Base-by-base conservation (phyloP, 2,329 filamentous ascomycete genomes). In the Fusarium phyllophilum region DNA sequence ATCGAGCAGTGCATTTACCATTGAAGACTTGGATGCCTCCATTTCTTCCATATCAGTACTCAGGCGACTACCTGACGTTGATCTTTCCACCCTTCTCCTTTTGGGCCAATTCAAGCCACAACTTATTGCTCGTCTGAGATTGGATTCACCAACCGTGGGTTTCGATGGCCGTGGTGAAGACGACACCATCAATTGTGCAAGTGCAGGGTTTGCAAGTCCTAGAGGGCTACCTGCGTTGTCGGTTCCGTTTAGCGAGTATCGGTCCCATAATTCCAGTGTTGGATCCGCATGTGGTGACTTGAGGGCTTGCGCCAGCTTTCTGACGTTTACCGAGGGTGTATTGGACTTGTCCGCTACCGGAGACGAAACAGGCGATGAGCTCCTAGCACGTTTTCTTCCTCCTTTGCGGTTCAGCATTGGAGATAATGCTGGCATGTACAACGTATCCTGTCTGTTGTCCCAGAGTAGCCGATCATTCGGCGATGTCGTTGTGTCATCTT, bases 251-350 rank as follows among this genome's bases (percentile, higher is more conserved):
- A 90, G 82, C 42, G 92, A 89, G 79, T 94, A 94, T 59, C 92
- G 90, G 75, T 93, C 93, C 93, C 93, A 96, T 5, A 95, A 82
- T 72, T 95, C 92, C 38, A 92, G 82, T 6, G 92, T 92, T 42
- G 93, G 92, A 77, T 95, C 93, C 38, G 90, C 88, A 72, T 92
- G 89, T 18, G 91, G 91, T 3, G 92, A 92, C 73, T 88, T 91
- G 48, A 93, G 81, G 2, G 89, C 85, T 61, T 87, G 85, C 44
- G 88, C 87, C 46, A 92, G 82, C 71, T 87, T 86, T 77, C 89
- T 87, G 44, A 91, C 82, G 75, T 93, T 89, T 69, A 91, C 83
- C 0, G 86, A 78, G 12, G 86, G 84, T 2, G 84, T 83, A 33
- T 80, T 81, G 11, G 82, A 76, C 57, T 84, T 86, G 20, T 87